phyloP scores from a whole-genome alignment of 1,139 yeast genomes.

The Keqinozyma sinolaborantium region DNA sequence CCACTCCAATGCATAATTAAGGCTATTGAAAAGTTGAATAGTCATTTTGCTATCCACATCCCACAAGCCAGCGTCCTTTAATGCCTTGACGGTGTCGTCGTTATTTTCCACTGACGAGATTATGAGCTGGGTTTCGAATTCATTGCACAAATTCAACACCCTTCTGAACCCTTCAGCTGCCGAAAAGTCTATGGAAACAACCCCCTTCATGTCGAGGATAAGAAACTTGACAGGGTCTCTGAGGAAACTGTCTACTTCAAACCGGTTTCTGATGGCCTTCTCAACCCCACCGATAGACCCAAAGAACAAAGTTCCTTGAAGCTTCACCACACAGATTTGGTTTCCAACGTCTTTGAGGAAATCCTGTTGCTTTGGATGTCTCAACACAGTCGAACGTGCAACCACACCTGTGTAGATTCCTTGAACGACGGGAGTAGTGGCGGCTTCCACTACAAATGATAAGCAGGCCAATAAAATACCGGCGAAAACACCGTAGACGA shows the following conservation, averaged over 20 bases:
- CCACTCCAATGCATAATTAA: slow-evolving; percentile 92
- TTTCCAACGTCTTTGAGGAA: slow-evolving; percentile 84
- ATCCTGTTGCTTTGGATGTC: slow-evolving; percentile 88
- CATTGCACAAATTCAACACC: slow-evolving; percentile 72
- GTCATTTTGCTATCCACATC: slow-evolving; percentile 37
- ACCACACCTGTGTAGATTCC: slow-evolving; percentile 85
- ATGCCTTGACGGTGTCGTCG: slow-evolving; percentile 58
- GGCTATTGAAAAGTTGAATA: slow-evolving; percentile 64
- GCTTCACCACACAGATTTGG: slow-evolving; percentile 82
- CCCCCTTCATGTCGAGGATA: slow-evolving; percentile 81
- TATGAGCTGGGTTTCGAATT: slow-evolving; percentile 67
- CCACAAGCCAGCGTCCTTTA: slow-evolving; percentile 73
- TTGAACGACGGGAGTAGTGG: slow-evolving; percentile 75
- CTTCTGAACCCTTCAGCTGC: slow-evolving; percentile 96
- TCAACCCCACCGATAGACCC: slow-evolving; percentile 95
- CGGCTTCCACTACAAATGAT: slow-evolving; percentile 88
- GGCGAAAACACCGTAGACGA: slow-evolving; percentile 86
- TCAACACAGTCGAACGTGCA: slow-evolving; percentile 87
- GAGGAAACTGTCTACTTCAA: slow-evolving; percentile 55
- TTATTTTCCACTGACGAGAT: slow-evolving; percentile 72
- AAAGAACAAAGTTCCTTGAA: slow-evolving; percentile 86
- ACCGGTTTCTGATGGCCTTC: slow-evolving; percentile 60
- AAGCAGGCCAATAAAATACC: slow-evolving; percentile 91
- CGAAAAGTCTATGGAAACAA: slow-evolving; percentile 80
- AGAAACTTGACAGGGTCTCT: slow-evolving; percentile 68